Evolutionary conservation across 163 green algal genomes (phyloP), one percentile per base, ranked within the genome.

Genomic region (Chlamydomonas reinhardtii): DNA sequence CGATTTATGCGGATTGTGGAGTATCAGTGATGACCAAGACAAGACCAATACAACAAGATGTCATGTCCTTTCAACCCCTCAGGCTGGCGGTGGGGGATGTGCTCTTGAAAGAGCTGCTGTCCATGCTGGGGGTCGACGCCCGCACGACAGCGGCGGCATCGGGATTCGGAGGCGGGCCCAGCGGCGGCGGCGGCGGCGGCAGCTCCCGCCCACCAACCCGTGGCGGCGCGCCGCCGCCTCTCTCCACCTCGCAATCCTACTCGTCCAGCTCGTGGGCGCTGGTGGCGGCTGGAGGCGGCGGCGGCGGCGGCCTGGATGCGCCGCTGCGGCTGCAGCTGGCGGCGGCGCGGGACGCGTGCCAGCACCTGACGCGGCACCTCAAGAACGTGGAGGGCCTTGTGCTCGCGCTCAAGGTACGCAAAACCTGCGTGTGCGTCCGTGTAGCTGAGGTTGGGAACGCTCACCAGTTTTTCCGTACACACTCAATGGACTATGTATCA

Each of bases 341-440:
- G 8, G 37, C 35, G 12, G 81, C 81, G 4, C 81, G 81, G 3
- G 81, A 87, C 59, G 68, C 59, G 35, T 54, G 34, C 15, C 81
- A 87, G 81, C 70, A 87, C 34, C 31, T 87, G 56, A 87, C 74
- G 17, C 66, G 68, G 35, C 81, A 87, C 59, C 54, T 87, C 25
- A 87, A 87, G 70, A 87, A 87, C 59, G 43, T 80, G 27, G 81
- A 87, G 81, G 81, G 81, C 17, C 27, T 87, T 61, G 59, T 87
- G n/a, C 59, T 76, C 35, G 81, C 81, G 25, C 68, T 85, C 25
- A 77, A 77, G 54, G 79, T 85, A 54, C 5, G n/a, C n/a, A n/a
- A n/a, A n/a, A n/a, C n/a, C n/a, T n/a, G n/a, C n/a, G n/a, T n/a
- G 78, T 34, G 43, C 16, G 39, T 43, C 1, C 62, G 72, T 37